phyloP scores from a whole-genome alignment of 129 eudicot species.

The Smallanthus sonchifolius region DNA sequence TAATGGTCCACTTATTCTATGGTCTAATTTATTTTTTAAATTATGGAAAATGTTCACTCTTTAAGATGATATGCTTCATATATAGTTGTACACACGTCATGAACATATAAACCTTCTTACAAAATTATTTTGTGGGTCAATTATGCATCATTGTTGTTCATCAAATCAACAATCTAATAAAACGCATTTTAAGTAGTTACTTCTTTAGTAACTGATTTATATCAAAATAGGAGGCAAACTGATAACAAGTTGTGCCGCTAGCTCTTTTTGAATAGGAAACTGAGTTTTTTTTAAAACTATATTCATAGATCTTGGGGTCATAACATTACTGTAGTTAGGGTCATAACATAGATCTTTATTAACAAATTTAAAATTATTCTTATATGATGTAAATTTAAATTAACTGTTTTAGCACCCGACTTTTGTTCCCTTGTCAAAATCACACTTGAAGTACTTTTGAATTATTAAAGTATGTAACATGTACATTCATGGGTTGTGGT shows the following conservation, averaged over 20 bases:
- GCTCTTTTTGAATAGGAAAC: too few relatives aligned
- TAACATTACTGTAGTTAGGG: too few relatives aligned
- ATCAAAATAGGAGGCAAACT: too few relatives aligned
- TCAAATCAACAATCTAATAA: neutral
- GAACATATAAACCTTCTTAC: neutral
- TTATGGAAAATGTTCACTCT: neutral
- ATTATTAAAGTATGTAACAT: constrained; percentile 21
- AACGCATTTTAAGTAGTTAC: neutral
- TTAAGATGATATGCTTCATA: neutral
- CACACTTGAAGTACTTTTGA: constrained; percentile 20
- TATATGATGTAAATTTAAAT: neutral
- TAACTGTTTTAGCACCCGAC: neutral
- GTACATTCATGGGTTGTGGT: constrained; percentile 19
- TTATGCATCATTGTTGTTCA: neutral
- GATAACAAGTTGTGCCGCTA: too few relatives aligned
- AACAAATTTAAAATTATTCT: neutral
- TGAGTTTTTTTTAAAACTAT: too few relatives aligned
- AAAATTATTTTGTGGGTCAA: neutral
- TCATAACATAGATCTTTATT: neutral
- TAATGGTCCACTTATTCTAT: neutral
- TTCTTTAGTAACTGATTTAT: neutral
- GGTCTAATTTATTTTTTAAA: neutral
- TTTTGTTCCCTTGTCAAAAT: constrained; percentile 1
- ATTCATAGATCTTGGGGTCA: too few relatives aligned
- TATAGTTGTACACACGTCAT: too few relatives aligned